phyloP scores from a whole-genome alignment of 805 yeast species.

The Kodamaea laetipori region DNA sequence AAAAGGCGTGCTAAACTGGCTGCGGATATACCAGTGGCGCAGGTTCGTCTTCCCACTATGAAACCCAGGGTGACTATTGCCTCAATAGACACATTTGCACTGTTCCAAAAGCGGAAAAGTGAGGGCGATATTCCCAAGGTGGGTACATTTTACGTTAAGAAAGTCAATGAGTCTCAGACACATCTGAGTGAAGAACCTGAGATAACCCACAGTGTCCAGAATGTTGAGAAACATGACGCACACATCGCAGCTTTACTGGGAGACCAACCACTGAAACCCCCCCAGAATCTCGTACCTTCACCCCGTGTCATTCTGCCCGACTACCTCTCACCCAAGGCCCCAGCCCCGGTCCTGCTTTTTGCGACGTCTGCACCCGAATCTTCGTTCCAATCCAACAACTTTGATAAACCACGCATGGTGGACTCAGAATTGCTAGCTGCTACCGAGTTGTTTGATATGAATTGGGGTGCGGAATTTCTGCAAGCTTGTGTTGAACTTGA shows the following conservation, averaged over 20 bases:
- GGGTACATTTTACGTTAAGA: slow-evolving; percentile 9
- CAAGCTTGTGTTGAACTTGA: neutral
- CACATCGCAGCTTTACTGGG: no score
- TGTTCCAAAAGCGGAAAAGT: slow-evolving; percentile 13
- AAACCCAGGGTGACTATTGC: slow-evolving; percentile 29
- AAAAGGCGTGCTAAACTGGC: slow-evolving; percentile 8
- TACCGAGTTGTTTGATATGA: neutral
- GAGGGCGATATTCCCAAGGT: slow-evolving; percentile 12
- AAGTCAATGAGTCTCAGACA: no score
- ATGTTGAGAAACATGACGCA: no score
- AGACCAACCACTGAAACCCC: neutral
- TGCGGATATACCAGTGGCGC: slow-evolving; percentile 1
- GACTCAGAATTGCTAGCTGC: neutral
- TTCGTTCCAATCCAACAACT: neutral
- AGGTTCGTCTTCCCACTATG: slow-evolving; percentile 17
- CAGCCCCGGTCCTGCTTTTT: neutral
- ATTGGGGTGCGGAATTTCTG: neutral
- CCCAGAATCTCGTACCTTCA: neutral
- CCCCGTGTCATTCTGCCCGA: neutral
- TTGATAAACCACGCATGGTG: slow-evolving; percentile 4
- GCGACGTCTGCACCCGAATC: neutral
- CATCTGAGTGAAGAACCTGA: no score
- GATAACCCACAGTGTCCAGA: no score
- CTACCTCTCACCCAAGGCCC: slow-evolving; percentile 2
- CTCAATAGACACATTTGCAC: slow-evolving; percentile 21